Base-by-base conservation (phyloP, 371 early-diverging fungal species). In the Mortierella sp. region DNA sequence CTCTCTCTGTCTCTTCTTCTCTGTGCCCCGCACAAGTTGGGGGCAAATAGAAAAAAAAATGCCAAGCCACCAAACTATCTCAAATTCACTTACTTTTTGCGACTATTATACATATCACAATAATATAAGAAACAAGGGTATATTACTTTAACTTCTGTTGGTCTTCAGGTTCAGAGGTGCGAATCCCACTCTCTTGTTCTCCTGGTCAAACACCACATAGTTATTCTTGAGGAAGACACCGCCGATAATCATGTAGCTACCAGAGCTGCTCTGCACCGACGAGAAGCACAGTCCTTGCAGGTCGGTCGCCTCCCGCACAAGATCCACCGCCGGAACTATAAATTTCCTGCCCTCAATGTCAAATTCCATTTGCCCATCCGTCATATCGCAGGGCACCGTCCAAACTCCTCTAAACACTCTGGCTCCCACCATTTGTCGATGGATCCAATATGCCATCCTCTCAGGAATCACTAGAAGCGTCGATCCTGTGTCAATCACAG, bases 401-500 rank as follows among this genome's bases (percentile, higher is more conserved):
- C 88, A 75, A 58, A 78, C 39, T 70, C 72, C 40, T 62, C 83
- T 68, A 63, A 71, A 64, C 72, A 66, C 11, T 64, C 62, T 8
- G 60, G 79, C 85, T 1, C 76, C 75, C 0, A 84, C 83, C 11
- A 88, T 83, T 1, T 64, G 77, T 6, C 65, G 40, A 55, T 87
- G 87, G 67, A 88, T 80, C 55, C 70, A 73, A 11, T 67, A 62
- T 24, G 90, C 86, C 20, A 87, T 70, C 28, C 75, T 62, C 5
- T 80, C 77, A 32, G 86, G 83, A 59, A 87, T 78, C 24, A 91
- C 76, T 65, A 91, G 72, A 11, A 90, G 77, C 16, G 89, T 90
- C 52, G 91, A 89, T 39, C 91, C 90, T 14, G 91, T 90, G 70
- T 90, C 92, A 24, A 91, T 32, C 28, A 89, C 87, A 10, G 83